Base-by-base conservation (phyloP, 345 rosid genomes). In the Gossypium arboreum region DNA sequence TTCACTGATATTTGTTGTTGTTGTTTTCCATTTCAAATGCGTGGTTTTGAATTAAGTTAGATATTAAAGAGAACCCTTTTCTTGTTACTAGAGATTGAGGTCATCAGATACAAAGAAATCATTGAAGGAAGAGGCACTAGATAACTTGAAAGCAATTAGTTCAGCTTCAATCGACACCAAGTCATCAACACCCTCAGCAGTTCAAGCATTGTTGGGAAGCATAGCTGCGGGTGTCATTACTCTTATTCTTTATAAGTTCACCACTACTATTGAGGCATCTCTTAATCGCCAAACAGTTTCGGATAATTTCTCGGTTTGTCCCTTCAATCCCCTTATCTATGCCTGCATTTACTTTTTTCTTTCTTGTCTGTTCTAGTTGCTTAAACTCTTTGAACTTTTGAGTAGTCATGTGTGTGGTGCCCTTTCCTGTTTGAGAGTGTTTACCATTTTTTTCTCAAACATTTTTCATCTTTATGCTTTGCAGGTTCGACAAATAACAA, bases 401-500 rank as follows among this genome's bases (percentile, higher is more conserved):
- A 71, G 62, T n/a, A 4, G 17, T 11, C 25, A 20, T 44, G 29
- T 10, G 11, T 3, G 57, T 56, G 67, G 29, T 41, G 13, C 18
- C 48, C 24, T 55, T 64, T 16, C 51, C 68, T 68, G 54, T 56
- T 68, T 13, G 29, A 44, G 73, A 61, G 10, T 51, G 65, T 9
- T 51, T 51, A 34, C 50, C 12, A 8, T 47, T 59, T 67, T 24
- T 45, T 77, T 64, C 76, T 80, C 57, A 63, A 59, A 43, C n/a
- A 25, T 60, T 72, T 68, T 68, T 24, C 76, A 10, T 80, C 25
- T 82, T 74, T 67, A 16, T 80, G 64, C 43, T 27, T 82, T 82
- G 76, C 97, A 92, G 98, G 93, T 87, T 69, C 90, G 93, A 52
- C 98, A 92, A 82, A 90, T 94, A 74, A 87, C 97, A 17, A 82